These are phyloP conservation scores for Thalassiosira profunda DNA, from an alignment of 108 stramenopile genomes.

Conservation along the genomic window DNA sequence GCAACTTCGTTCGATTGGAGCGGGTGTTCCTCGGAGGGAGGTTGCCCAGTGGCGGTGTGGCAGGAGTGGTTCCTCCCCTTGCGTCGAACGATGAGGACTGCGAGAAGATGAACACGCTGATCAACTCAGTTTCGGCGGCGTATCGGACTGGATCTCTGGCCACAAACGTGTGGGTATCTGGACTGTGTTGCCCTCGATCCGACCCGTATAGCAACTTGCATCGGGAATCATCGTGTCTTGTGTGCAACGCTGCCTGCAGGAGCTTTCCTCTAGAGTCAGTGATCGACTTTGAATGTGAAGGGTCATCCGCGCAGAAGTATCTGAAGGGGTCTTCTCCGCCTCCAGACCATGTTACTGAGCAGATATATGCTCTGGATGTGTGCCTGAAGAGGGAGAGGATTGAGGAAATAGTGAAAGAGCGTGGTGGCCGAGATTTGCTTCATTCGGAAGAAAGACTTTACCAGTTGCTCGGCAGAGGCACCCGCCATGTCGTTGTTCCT, in stretches of 20 bases:
- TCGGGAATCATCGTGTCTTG: background rate
- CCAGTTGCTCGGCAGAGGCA: constrained; percentile 1
- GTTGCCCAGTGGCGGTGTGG: constrained; percentile 1
- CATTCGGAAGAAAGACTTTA: background rate
- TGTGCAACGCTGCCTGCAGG: background rate
- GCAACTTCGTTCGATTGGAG: background rate
- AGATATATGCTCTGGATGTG: background rate
- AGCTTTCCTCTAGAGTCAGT: constrained; percentile 11
- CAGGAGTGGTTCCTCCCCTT: background rate
- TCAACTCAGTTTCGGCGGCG: constrained; percentile 3
- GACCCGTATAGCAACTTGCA: too few species aligned
- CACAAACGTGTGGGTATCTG: background rate
- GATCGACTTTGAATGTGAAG: constrained; percentile 9
- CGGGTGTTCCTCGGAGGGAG: constrained; percentile 11
- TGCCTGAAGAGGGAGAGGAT: background rate
- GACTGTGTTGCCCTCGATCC: background rate
- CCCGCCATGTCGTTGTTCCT: background rate
- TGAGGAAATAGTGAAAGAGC: background rate
- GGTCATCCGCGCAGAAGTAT: background rate
- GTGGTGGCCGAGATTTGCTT: background rate
- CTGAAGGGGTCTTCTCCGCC: background rate
- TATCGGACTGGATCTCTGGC: background rate
- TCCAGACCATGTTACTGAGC: background rate
- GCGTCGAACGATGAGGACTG: background rate
- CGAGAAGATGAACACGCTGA: background rate